Evolutionary conservation across 2,329 filamentous ascomycete species (phyloP).

Genomic region (Cladosporium sp.): DNA sequence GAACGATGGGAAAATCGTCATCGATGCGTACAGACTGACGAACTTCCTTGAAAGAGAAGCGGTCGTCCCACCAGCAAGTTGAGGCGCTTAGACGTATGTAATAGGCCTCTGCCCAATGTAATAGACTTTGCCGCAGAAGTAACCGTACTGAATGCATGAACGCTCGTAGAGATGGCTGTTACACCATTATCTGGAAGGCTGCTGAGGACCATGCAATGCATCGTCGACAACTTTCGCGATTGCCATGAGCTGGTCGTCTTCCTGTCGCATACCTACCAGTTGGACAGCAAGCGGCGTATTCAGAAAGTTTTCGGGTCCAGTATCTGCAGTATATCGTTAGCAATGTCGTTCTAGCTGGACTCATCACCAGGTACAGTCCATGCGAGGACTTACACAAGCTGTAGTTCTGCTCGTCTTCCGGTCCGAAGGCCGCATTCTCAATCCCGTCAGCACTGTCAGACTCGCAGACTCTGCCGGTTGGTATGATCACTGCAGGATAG

Average conservation of each 20-base stretch:
- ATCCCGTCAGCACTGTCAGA: slow-evolving; percentile 38
- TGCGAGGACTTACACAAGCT: slow-evolving; percentile 19
- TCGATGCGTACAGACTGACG: slow-evolving; percentile 23
- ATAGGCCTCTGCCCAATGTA: too few relatives aligned
- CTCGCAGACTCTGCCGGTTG: slow-evolving; percentile 45
- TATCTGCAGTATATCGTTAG: slow-evolving; percentile 21
- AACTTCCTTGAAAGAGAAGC: slow-evolving; percentile 18
- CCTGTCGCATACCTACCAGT: slow-evolving; percentile 31
- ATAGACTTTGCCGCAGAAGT: too few relatives aligned
- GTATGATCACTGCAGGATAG: slow-evolving; percentile 60
- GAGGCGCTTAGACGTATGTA: too few relatives aligned
- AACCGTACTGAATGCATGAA: too few relatives aligned
- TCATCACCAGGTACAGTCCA: neutral
- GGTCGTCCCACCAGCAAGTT: too few relatives aligned
- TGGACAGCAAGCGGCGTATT: slow-evolving; percentile 28
- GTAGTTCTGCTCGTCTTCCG: slow-evolving; percentile 19
- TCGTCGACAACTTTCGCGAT: slow-evolving; percentile 25
- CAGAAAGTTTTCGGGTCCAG: slow-evolving; percentile 27
- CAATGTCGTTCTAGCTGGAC: neutral
- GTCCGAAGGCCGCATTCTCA: slow-evolving; percentile 17
- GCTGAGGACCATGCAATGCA: slow-evolving; percentile 17
- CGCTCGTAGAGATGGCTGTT: too few relatives aligned
- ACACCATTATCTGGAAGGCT: neutral
- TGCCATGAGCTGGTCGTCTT: slow-evolving; percentile 28
- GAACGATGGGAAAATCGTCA: slow-evolving; percentile 20